Evolutionary conservation across 2,329 filamentous ascomycete genomes (phyloP), one percentile per base, ranked within the genome.

Genomic region (Penicillium hordei): DNA sequence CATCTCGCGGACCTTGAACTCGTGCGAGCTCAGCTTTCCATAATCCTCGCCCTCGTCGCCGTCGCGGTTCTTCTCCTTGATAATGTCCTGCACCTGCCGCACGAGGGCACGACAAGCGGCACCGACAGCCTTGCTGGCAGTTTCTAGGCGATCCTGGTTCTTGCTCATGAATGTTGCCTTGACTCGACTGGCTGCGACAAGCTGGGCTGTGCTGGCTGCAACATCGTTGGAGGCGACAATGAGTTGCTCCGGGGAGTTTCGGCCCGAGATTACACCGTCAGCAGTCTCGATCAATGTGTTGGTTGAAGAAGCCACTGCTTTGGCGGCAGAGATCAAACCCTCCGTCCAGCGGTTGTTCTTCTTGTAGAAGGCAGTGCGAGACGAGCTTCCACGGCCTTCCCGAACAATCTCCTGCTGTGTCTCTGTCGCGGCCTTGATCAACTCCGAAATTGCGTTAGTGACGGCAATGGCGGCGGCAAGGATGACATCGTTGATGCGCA

Each of bases 311-410:
- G 94, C 94, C 19, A 99, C 94, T 0, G 94, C 94, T 79, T 99
- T 99, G 63, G 94, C 93, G 0, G 94, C 94, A 38, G 91, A 96
- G 72, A 99, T 97, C 60, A 99, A 86, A 48, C 94, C 94, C 72
- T 99, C 94, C 0, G 94, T 99, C 94, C 94, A 99, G 52, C 94
- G 86, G 79, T 97, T 99, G 84, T 99, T 97, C 82, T 97, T 97
- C 84, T 97, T 97, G 87, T 99, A 99, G 76, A 99, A 99, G 25
- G 93, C 92, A 2, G 93, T 95, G 57, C 88, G 86, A 44, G 91
- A 95, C 51, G 90, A 91, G 27, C 88, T 89, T 36, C 94, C 94
- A 21, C 90, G 88, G 8, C 94, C 94, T 62, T 96, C 91, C 64
- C 92, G 88, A 43, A 99, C 94, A 71, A 99, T 99, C 78, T 99